Evolutionary conservation across 2,329 filamentous ascomycete genomes (phyloP).

Genomic region (Blumeriella jaapii): DNA sequence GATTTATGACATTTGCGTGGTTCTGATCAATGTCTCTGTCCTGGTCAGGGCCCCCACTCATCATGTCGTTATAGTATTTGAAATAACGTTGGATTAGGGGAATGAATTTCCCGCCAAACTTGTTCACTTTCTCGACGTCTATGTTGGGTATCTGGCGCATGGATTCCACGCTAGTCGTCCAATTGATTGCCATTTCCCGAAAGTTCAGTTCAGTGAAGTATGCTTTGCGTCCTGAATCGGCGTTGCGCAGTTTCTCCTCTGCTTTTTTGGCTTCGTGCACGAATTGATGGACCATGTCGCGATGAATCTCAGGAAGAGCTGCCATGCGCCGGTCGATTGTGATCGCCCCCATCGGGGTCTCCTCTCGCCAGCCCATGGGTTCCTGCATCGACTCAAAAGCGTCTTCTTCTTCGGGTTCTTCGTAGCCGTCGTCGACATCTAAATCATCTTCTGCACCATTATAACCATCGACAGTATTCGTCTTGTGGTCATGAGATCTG

Average conservation of each 20-base stretch:
- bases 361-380: constrained; percentile 24
- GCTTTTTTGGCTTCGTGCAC: constrained; percentile 47
- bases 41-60: constrained; percentile 20
- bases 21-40: constrained; percentile 24
- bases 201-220: constrained; percentile 61
- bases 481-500: constrained; percentile 26
- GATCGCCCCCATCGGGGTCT: constrained; percentile 37
- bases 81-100: constrained; percentile 42
- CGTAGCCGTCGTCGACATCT: constrained; percentile 30
- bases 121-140: constrained; percentile 46
- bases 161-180: constrained; percentile 48
- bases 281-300: constrained; percentile 53
- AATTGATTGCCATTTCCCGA: constrained; percentile 60
- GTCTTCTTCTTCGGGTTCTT: constrained; percentile 28
- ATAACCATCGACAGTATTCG: constrained; percentile 11
- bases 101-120: constrained; percentile 50
- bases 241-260: constrained; percentile 50
- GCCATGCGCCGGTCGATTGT: constrained; percentile 42
- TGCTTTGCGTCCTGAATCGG: constrained; percentile 41
- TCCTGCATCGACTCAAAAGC: constrained; percentile 14
- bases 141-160: constrained; percentile 56
- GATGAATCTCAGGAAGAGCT: constrained; percentile 46
- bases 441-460: constrained; percentile 37
- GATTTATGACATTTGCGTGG: constrained; percentile 39
- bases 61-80: constrained; percentile 38